Base-by-base conservation (phyloP, 495 filamentous ascomycete genomes). In the Podospora conica region DNA sequence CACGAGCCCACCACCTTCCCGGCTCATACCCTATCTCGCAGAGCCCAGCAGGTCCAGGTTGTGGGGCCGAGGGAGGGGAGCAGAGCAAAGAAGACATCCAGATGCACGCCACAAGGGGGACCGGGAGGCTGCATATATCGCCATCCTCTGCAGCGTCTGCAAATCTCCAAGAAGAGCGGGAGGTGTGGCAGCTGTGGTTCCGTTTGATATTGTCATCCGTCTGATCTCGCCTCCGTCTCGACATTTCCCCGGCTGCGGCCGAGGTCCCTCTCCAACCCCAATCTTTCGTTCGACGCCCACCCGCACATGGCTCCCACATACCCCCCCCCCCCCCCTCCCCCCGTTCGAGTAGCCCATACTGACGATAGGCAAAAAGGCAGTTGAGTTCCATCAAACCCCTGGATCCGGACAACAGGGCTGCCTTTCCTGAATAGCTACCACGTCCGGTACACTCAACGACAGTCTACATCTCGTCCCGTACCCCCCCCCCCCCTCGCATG, bases 181-280 rank as follows among this genome's bases (percentile, higher is more conserved):
- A 72, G 62, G 65, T 65, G 60, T 69, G 65, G 64, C 61, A 65
- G 53, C 68, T 58, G 27, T 61, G 63, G 66, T 66, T 68, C 70
- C 68, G 68, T 65, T 66, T 70, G 66, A 72, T 70, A 67, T 70
- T 66, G 55, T 68, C 53, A n/a, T 69, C 48, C 63, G 20, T 40
- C 28, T n/a, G 61, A 63, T 64, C 64, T 58, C 64, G 66, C 64
- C 63, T 67, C 66, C 55, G 64, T 67, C 69, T 67, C 64, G 62
- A 48, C 64, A 61, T 56, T 54, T 61, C 53, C 31, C 55, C 63
- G 63, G 31, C 18, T 8, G 10, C 15, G 48, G 40, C 23, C 40
- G 33, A 48, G 40, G 4, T 12, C 24, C 22, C 55, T 60, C 65
- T 58, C 65, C 65, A 67, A 60, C 28, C 60, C 33, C 60, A 11